Conservation (phyloP, 2,329 filamentous ascomycete genomes). For the Aureobasidium sp. region DNA sequence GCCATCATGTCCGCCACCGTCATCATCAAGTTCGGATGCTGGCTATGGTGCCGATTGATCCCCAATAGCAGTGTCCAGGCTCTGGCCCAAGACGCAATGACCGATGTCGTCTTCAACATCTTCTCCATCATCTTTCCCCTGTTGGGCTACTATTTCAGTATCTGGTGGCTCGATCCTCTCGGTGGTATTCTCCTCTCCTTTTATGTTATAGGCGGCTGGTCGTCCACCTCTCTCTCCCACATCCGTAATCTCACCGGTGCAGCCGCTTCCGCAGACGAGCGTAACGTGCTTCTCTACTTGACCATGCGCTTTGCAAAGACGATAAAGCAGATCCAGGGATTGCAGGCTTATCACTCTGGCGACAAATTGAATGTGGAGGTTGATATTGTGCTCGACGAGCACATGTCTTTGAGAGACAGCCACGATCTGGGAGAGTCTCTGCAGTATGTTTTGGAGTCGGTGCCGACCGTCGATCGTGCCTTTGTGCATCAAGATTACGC, state of each 20-base stretch:
- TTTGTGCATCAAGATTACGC: conserved; percentile 49
- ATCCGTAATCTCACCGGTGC: conserved; percentile 76
- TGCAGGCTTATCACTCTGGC: conserved; percentile 78
- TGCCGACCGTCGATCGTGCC: conserved; percentile 61
- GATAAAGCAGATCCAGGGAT: conserved; percentile 76
- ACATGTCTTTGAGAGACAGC: conserved; percentile 67
- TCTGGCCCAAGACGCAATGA: conserved; percentile 59
- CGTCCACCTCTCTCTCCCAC: conserved; percentile 63
- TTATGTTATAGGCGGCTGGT: conserved; percentile 76
- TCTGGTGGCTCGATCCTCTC: conserved; percentile 80
- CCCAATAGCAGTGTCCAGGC: conserved; percentile 82
- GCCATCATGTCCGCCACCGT: conserved; percentile 76
- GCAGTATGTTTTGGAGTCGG: conserved; percentile 78
- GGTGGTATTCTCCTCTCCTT: conserved; percentile 72
- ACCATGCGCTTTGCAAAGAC: conserved; percentile 90
- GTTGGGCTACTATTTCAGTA: conserved; percentile 63
- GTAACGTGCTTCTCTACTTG: conserved; percentile 80
- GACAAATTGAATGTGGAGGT: conserved; percentile 80
- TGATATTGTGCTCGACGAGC: conserved; percentile 74
- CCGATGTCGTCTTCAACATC: conserved; percentile 83
- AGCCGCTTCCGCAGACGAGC: conserved; percentile 70
- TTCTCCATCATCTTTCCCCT: conserved; percentile 86
- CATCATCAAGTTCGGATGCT: conserved; percentile 72
- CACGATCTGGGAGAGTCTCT: conserved; percentile 73
- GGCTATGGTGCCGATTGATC: conserved; percentile 81